Evolutionary conservation across 768 basidiomycete genomes (phyloP), one percentile per base, ranked within the genome.

Genomic region (Hypsizygus marmoreus): DNA sequence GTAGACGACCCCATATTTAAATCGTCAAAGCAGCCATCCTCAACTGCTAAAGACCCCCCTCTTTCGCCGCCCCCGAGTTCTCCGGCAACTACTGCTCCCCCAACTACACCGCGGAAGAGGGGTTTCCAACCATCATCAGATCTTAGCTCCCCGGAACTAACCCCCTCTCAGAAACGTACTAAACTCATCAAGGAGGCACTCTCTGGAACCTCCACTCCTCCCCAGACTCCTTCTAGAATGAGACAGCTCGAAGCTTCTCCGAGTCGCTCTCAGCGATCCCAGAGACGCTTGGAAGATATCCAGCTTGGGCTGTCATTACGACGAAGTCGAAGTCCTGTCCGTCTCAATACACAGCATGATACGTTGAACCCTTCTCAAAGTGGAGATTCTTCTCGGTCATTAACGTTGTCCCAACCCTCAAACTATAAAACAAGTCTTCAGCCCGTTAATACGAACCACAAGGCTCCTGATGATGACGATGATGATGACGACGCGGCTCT

Each of bases 121-220:
- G 16, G 23, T n/a, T 35, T 49, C 33, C 30, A 31, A 12, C 29
- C 41, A 22, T 14, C 42, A 11, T 23, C 22, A 8, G 40, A 38
- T 26, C 31, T 20, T 6, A 36, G 17, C 20, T 34, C 49, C 33
- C 25, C 35, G 12, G 43, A 41, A 13, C 23, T 36, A 23, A 50
- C 51, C 11, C 41, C 57, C 24, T 59, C 56, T 6, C 56, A 57
- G 46, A 59, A 59, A 26, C 54, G 58, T 28, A 33, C 36, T 19
- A 59, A 47, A 39, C 37, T 54, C 17, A 60, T 60, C 12, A 35
- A 54, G 24, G 54, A 54, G 24, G 55, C 52, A 6, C 45, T 61
- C 11, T 25, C 30, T n/a, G 37, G 19, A 17, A 32, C 30, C 3
- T 26, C 17, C 17, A 43, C 40, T 35, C 40, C 32, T 19, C 29